Evolutionary conservation across 352 stramenopile genomes (phyloP).

Genomic region (Pythium myriotylum): DNA sequence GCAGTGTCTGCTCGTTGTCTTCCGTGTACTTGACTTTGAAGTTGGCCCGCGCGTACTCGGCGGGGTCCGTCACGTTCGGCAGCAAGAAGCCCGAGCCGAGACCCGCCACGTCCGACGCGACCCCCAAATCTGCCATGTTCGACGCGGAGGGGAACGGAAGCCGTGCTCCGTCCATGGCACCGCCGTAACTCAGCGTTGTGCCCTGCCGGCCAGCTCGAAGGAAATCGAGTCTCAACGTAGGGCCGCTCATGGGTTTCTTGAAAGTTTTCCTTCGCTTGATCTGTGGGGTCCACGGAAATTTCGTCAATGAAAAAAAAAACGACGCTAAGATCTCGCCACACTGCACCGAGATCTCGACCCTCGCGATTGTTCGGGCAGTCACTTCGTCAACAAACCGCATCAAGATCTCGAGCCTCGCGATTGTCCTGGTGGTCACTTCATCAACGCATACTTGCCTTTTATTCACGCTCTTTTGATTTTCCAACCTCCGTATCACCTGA

Average conservation of each 20-base stretch:
- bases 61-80: conserved; percentile 81
- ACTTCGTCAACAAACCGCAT: too few species aligned
- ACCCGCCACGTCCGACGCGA: neutral
- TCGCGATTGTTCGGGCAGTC: too few species aligned
- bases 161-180: conserved; percentile 69
- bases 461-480: too few species aligned
- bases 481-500: too few species aligned
- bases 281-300: too few species aligned
- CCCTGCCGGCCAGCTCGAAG: conserved; percentile 57
- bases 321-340: too few species aligned
- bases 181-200: conserved; percentile 59
- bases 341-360: too few species aligned
- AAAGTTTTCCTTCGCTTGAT: too few species aligned
- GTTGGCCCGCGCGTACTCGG: conserved; percentile 94
- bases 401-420: too few species aligned
- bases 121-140: neutral
- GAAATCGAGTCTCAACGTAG: conserved; percentile 59
- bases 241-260: conserved; percentile 5
- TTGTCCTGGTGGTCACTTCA: too few species aligned
- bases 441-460: too few species aligned
- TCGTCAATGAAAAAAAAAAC: too few species aligned
- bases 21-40: conserved; percentile 96
- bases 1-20: conserved; percentile 93
- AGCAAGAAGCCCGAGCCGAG: conserved; percentile 60
- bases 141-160: conserved; percentile 30